Evolutionary conservation across 331 rosid genomes (phyloP), one percentile per base, ranked within the genome.

Genomic region (Phaseolus coccineus): DNA sequence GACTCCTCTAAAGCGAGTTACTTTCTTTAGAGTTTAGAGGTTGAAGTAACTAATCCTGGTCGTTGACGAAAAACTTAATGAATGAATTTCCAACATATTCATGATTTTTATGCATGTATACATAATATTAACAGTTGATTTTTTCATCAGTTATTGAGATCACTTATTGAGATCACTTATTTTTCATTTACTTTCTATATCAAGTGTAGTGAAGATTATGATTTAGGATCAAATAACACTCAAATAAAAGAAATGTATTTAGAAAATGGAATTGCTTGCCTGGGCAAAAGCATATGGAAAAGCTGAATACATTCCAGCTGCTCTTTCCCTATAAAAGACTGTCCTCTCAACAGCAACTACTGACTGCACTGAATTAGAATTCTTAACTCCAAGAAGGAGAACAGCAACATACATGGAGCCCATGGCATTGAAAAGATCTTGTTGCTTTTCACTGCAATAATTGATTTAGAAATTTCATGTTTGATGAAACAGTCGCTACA

Each of bases 301-400:
- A 67, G 92, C 86, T 25, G 95, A 77, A 62, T 90, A 88, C 95
- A 88, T 90, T 72, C 95, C 91, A 7, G 95, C 92, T 0, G 91
- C 92, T 80, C 79, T 86, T 84, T 90, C 95, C 69, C 92, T 84
- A 51, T 90, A 90, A 64, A 87, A 90, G 52, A 90, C 91, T 15
- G 89, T 82, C 80, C 92, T 44, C 67, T 90, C 95, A 2, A 90
- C 61, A 14, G 85, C 75, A 31, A 90, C 84, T 28, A 82, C 88
- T 2, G 95, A 86, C 42, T 87, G 91, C 61, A 84, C 92, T 30
- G 90, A 4, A 40, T 50, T 69, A 30, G 81, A 61, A 76, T 87
- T 90, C 75, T 84, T 87, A 30, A 85, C n/a, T 25, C 95, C 92
- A 30, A 90, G 37, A 35, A 88, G 84, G 76, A 87, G 80, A 47